phyloP scores from a whole-genome alignment of 2,329 filamentous ascomycete genomes.

The Proliferodiscus dingleyae region DNA sequence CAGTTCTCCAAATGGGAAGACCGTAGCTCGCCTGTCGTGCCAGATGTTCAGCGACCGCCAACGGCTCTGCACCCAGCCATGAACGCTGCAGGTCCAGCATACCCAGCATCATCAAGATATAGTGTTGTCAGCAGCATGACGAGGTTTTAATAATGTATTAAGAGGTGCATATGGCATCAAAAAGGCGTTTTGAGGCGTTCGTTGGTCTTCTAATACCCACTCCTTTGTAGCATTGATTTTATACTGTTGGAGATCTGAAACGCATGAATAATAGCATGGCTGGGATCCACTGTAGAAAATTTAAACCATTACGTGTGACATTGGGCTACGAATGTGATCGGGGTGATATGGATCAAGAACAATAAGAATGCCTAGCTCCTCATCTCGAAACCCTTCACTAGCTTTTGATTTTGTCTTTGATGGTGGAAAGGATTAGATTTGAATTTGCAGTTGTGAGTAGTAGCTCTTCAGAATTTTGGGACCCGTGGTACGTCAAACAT shows the following conservation, averaged over 20 bases:
- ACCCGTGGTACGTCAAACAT: too few species aligned
- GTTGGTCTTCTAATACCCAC: conserved; percentile 23
- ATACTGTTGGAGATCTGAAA: neutral
- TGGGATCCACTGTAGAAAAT: too few species aligned
- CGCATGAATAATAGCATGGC: too few species aligned
- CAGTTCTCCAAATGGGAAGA: conserved; percentile 42
- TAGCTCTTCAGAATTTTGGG: too few species aligned
- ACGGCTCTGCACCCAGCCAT: conserved; percentile 53
- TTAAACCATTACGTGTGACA: too few species aligned
- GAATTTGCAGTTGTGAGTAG: too few species aligned
- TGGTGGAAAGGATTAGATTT: too few species aligned
- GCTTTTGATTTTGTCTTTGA: too few species aligned
- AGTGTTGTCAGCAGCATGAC: conserved; percentile 25
- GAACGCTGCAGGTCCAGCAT: conserved; percentile 34
- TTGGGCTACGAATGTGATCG: too few species aligned
- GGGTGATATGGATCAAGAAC: too few species aligned
- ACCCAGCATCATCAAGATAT: conserved; percentile 42
- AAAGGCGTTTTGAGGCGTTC: conserved; percentile 15
- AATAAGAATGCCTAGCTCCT: too few species aligned
- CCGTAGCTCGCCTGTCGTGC: conserved; percentile 45
- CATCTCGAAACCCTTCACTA: too few species aligned
- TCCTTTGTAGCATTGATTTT: conserved; percentile 19
- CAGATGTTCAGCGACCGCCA: conserved; percentile 49
- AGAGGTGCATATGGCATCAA: neutral
- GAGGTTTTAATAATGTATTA: conserved; percentile 18